These are phyloP conservation scores for Aspergillus sclerotiicarbonarius DNA, from an alignment of 495 filamentous ascomycete genomes.

Conservation along the genomic window DNA sequence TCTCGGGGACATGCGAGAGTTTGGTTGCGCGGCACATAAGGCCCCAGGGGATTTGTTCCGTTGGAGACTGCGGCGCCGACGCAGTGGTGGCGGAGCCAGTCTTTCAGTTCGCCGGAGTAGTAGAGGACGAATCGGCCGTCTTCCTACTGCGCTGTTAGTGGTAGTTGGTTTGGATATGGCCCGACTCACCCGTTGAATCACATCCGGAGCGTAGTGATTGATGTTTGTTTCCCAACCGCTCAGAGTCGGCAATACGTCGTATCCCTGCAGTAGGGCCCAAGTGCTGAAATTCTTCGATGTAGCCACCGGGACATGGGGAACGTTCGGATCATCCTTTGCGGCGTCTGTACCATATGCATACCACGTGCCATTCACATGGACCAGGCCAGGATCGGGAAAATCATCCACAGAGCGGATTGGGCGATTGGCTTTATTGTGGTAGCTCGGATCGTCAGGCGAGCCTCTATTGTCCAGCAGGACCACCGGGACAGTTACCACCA, in stretches of 20 bases:
- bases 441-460: conserved; percentile 20
- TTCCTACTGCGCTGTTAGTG: conserved; percentile 18
- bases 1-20: conserved; percentile 48
- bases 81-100: conserved; percentile 43
- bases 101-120: conserved; percentile 46
- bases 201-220: conserved; percentile 38
- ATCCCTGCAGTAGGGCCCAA: conserved; percentile 27
- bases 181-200: conserved; percentile 32
- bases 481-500: conserved; percentile 10
- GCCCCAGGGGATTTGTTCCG: conserved; percentile 39
- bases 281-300: conserved; percentile 32
- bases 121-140: conserved; percentile 55
- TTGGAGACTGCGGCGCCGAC: conserved; percentile 49
- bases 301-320: conserved; percentile 30
- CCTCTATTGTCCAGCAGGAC: conserved; percentile 4
- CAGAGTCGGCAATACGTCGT: conserved; percentile 30
- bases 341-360: conserved; percentile 37
- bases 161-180: not conserved
- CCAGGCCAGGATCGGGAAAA: conserved; percentile 38
- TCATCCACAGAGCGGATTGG: conserved; percentile 26
- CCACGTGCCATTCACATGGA: conserved; percentile 33
- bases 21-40: conserved; percentile 42
- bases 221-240: conserved; percentile 24
- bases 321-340: conserved; percentile 18
- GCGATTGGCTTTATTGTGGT: conserved; percentile 18